phyloP scores from a whole-genome alignment of 169 alveolate species.

The Plasmodium fragile region DNA sequence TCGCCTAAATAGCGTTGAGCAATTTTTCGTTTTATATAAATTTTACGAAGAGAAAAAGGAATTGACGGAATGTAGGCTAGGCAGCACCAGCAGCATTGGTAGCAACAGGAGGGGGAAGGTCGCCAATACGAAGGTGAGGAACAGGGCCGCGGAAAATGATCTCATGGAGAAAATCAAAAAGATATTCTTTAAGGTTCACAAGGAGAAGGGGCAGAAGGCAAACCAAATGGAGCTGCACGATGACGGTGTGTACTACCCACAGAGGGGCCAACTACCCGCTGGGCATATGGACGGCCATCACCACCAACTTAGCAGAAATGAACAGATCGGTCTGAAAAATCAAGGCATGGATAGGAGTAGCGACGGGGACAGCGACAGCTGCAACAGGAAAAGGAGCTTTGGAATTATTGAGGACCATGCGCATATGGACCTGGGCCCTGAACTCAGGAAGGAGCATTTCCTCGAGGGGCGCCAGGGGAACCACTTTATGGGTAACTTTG shows the following conservation, averaged over 20 bases:
- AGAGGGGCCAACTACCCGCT: neutral
- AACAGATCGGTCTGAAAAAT: neutral
- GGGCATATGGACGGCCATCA: neutral
- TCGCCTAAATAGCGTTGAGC: conserved; percentile 22
- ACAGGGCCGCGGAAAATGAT: conserved; percentile 1
- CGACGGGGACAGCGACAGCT: neutral
- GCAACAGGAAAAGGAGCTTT: neutral
- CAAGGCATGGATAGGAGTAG: neutral
- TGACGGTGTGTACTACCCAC: neutral
- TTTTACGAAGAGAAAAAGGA: conserved; percentile 7
- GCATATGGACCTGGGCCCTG: neutral
- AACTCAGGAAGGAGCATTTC: neutral
- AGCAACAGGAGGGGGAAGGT: conserved; percentile 1
- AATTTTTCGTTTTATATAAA: conserved; percentile 36
- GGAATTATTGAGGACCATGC: neutral
- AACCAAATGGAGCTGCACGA: neutral
- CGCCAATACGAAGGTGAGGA: neutral
- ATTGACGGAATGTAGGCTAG: neutral
- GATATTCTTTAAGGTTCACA: neutral
- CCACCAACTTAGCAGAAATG: neutral
- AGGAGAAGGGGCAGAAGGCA: neutral
- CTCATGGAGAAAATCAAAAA: conserved; percentile 12
- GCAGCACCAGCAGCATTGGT: neutral
- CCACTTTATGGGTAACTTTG: neutral
- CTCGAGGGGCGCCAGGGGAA: neutral